Evolutionary conservation across 148 eudicot genomes (phyloP).

Genomic region (Oxyria digyna): DNA sequence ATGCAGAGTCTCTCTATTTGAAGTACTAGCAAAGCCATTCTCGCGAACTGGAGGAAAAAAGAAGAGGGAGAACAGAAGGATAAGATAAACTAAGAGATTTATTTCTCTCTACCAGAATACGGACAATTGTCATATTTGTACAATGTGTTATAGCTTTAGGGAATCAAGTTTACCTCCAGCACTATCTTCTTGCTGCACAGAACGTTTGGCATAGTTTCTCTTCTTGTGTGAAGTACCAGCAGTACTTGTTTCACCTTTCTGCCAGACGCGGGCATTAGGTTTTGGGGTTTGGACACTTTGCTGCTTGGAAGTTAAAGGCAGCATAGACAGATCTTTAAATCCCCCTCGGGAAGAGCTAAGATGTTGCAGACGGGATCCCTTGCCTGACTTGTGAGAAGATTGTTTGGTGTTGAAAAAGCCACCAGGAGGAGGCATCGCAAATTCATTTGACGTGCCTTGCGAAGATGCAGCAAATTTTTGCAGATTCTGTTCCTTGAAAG

Average conservation of each 20-base stretch:
- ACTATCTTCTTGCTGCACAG: background rate
- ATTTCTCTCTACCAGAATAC: background rate
- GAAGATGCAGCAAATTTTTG: background rate
- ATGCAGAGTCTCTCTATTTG: background rate
- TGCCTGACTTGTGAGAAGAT: background rate
- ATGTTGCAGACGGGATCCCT: background rate
- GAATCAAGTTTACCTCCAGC: constrained; percentile 1
- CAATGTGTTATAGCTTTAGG: background rate
- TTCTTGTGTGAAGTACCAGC: background rate
- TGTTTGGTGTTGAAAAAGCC: background rate
- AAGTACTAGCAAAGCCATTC: background rate
- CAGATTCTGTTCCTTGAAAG: background rate
- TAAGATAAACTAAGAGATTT: background rate
- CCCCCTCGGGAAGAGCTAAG: constrained; percentile 3
- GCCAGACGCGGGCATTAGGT: background rate
- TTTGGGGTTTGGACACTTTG: background rate
- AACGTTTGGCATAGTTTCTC: constrained; percentile 10
- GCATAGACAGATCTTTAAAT: background rate
- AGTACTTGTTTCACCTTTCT: constrained; percentile 1
- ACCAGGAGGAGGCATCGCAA: constrained; percentile 1
- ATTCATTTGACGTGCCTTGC: background rate
- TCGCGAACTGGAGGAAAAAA: background rate
- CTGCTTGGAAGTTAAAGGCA: background rate
- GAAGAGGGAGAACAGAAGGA: background rate
- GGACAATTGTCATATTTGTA: background rate